A percentile compares a stretch with the other conserved stretches of the same genome.
Evolutionary conservation across 2,329 filamentous ascomycete genomes (phyloP).

Genomic region (Alternaria alternata): DNA sequence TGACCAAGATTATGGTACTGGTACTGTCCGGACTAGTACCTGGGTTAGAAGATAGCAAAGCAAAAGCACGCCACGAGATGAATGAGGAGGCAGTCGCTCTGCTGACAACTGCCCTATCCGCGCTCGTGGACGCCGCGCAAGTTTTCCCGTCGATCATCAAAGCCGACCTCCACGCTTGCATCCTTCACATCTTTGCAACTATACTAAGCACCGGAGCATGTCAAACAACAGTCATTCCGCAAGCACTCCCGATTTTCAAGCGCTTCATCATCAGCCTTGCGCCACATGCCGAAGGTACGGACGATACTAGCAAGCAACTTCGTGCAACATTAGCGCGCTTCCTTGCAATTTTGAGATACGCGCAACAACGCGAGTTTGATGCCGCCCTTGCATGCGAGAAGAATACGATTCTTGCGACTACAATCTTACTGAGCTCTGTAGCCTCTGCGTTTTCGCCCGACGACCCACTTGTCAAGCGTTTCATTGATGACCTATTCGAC

Average conservation of each 20-base stretch:
- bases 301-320: conserved; percentile 71
- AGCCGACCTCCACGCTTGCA: conserved; percentile 93
- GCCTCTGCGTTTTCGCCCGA: conserved; percentile 75
- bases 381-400: conserved; percentile 88
- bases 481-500: conserved; percentile 82
- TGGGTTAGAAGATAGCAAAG: conserved; percentile 70
- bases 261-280: conserved; percentile 84
- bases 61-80: conserved; percentile 73
- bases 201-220: conserved; percentile 88
- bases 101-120: conserved; percentile 80
- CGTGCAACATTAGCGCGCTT: conserved; percentile 85
- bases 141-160: conserved; percentile 97
- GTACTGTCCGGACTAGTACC: conserved; percentile 89
- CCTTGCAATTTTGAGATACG: conserved; percentile 77
- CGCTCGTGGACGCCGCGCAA: conserved; percentile 91
- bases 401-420: conserved; percentile 87
- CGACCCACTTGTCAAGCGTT: conserved; percentile 77
- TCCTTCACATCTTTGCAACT: conserved; percentile 94
- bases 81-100: conserved; percentile 87
- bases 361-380: conserved; percentile 77
- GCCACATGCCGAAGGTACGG: conserved; percentile 49
- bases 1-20: conserved; percentile 94
- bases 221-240: conserved; percentile 87
- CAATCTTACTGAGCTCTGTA: conserved; percentile 85
- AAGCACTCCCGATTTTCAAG: conserved; percentile 89